Percentiles rank a stretch among this genome's conserved stretches.
These are phyloP conservation scores for Suillus brevipes DNA, from an alignment of 768 basidiomycete species.

Conservation along the genomic window DNA sequence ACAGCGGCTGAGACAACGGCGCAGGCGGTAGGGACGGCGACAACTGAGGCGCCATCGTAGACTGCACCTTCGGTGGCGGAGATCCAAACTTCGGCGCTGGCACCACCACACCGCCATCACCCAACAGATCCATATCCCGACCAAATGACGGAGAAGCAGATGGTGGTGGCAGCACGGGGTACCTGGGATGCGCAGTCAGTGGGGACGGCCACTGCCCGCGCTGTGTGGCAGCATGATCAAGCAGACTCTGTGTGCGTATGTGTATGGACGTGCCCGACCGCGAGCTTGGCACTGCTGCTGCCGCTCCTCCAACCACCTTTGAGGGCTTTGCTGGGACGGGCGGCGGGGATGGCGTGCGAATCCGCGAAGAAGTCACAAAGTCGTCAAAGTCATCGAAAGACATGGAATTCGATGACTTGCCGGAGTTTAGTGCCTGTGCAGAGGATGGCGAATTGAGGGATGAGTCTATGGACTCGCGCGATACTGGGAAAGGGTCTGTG, in stretches of 20 bases:
- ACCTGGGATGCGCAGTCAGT: conserved; percentile 23
- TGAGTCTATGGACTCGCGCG: conserved; percentile 18
- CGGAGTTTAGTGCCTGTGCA: conserved; percentile 20
- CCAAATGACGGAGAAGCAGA: conserved; percentile 1
- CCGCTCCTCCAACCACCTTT: conserved; percentile 12
- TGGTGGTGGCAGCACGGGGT: conserved; percentile 25
- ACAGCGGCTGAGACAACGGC: conserved; percentile 15
- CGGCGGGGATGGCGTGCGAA: conserved; percentile 50
- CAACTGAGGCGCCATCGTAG: conserved; percentile 12
- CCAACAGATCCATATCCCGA: background rate
- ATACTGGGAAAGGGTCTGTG: background rate
- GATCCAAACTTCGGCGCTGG: conserved; percentile 4
- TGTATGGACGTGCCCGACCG: conserved; percentile 34
- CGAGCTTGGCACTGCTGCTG: conserved; percentile 16
- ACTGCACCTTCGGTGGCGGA: conserved; percentile 12
- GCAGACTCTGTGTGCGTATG: conserved; percentile 55
- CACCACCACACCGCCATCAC: conserved; percentile 14
- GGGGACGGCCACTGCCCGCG: conserved; percentile 41
- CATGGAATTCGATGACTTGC: conserved; percentile 23
- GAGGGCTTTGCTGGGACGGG: conserved; percentile 39
- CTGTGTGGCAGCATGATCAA: conserved; percentile 56
- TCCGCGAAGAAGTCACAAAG: conserved; percentile 41
- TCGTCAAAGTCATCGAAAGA: conserved; percentile 50
- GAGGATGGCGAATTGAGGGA: conserved; percentile 23
- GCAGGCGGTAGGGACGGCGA: conserved; percentile 21